These are phyloP conservation scores for Elsinoe necatrix DNA, from an alignment of 2,329 filamentous ascomycete species.

Conservation along the genomic window DNA sequence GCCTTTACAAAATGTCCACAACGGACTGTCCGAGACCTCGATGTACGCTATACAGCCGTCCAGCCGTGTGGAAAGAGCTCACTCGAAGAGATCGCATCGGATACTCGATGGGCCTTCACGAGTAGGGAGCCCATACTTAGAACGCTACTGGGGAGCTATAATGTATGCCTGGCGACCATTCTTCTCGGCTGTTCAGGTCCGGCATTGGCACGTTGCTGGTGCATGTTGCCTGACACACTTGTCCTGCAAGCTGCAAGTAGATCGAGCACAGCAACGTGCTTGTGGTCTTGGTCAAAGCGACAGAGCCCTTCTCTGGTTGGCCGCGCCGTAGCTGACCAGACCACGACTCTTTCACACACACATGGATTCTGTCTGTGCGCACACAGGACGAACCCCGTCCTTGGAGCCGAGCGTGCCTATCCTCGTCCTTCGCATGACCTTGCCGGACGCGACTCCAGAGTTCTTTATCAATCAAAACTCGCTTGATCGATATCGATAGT, in stretches of 20 bases:
- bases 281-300: not conserved
- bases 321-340: conserved; percentile 4
- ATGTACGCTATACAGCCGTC: not conserved
- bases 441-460: not conserved
- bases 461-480: not conserved
- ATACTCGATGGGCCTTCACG: not conserved
- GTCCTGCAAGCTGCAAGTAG: conserved; percentile 5
- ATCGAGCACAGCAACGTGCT: conserved; percentile 3
- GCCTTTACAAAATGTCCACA: not conserved
- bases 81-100: not conserved
- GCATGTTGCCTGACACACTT: not conserved
- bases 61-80: not conserved
- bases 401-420: not conserved
- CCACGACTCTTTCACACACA: not conserved
- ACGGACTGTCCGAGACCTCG: not conserved
- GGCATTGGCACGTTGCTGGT: not conserved
- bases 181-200: not conserved
- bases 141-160: not conserved
- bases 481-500: not conserved
- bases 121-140: not conserved
- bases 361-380: not conserved
- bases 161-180: not conserved
- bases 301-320: not conserved
- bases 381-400: not conserved
- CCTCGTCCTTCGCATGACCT: not conserved